Evolutionary conservation across 2,329 filamentous ascomycete species (phyloP), one percentile per base, ranked within the genome.

Genomic region (Trichophyton schoenleinii): DNA sequence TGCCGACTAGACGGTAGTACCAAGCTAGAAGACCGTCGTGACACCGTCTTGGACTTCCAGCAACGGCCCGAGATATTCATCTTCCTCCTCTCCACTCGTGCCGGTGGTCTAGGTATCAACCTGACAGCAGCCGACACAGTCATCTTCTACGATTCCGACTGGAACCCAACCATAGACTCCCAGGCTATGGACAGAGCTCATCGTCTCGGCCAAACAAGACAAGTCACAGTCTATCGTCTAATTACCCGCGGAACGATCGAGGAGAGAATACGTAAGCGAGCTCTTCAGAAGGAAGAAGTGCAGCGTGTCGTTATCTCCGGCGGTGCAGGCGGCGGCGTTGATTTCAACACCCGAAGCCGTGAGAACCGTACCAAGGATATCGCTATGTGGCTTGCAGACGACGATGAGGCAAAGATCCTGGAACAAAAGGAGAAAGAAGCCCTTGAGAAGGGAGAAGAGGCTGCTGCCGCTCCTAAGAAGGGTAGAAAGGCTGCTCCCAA

Each of bases 101-200:
- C 94, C 42, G 94, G 94, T 83, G 94, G 94, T 80, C 82, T 99
- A 20, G 94, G 94, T 78, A 99, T 99, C 80, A 99, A 99, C 71
- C 79, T 99, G 67, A 97, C 94, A 4, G 87, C 89, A 59, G 94
- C 94, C 20, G 94, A 99, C 73, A 99, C 94, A 0, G 94, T 99
- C 76, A 97, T 99, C 75, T 99, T 99, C 79, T 99, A 99, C 81
- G 94, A 99, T 73, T 95, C 90, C 9, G 94, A 99, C 74, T 99
- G 94, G 94, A 99, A 99, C 73, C 94, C 94, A 0, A 97, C 94
- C 2, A 97, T 97, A 70, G 94, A 99, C 73, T 95, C 89, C 60
- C 94, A 99, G 74, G 94, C 94, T 75, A 97, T 97, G 94, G 94
- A 99, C 75, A 88, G 94, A 74, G 94, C 94, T 11, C 94, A 99